phyloP scores from a whole-genome alignment of 2,329 filamentous ascomycete species.

The Dactylonectria macrodidyma region DNA sequence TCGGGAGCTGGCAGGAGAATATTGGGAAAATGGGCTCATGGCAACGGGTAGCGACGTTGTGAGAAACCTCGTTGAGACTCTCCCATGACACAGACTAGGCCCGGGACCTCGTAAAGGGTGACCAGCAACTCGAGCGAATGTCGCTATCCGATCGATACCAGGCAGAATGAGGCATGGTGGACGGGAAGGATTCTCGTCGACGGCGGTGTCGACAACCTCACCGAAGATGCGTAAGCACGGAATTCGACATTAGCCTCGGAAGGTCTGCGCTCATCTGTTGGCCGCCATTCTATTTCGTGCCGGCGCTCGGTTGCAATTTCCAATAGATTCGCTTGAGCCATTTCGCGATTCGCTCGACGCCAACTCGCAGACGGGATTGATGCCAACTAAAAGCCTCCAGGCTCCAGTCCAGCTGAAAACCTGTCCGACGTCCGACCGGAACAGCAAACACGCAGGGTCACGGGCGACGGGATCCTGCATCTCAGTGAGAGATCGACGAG shows the following conservation, averaged over 20 bases:
- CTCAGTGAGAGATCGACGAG: background rate
- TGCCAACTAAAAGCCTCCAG: background rate
- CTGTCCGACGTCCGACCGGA: background rate
- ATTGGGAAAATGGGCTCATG: background rate
- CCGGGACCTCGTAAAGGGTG: background rate
- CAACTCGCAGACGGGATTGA: background rate
- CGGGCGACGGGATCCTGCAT: background rate
- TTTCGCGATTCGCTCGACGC: background rate
- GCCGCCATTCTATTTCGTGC: background rate
- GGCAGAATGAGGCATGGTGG: background rate
- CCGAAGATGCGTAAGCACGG: constrained; percentile 8
- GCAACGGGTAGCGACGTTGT: background rate
- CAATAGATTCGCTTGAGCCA: background rate
- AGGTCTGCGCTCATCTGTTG: background rate
- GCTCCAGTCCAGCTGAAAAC: background rate
- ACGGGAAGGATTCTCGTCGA: background rate
- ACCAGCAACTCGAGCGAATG: background rate
- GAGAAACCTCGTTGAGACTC: background rate
- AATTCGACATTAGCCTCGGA: constrained; percentile 21
- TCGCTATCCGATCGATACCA: background rate
- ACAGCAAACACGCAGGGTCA: background rate
- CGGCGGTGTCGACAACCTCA: constrained; percentile 2
- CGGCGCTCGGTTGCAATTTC: background rate
- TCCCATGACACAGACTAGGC: background rate
- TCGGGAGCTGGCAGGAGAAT: background rate